Base-by-base conservation (phyloP, 1,284 basidiomycete species). In the Neolentinus lepideus region DNA sequence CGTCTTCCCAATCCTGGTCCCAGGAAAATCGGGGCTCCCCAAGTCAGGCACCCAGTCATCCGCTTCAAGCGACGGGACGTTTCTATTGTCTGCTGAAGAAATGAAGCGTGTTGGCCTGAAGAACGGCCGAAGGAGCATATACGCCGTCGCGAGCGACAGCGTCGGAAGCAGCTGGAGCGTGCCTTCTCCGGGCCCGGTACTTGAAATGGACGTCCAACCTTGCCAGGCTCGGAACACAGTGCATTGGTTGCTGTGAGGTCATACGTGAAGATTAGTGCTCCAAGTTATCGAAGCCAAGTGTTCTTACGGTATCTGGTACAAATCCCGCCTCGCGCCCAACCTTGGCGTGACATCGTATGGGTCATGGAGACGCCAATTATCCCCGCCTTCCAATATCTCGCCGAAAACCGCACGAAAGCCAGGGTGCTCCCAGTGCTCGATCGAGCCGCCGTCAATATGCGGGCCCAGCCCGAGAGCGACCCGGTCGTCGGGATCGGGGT, bases 381-480 rank as follows among this genome's bases (percentile, higher is more conserved):
- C 71, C 10, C 74, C 66, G 69, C 57, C 1, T 91, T 65, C 52
- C 16, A 94, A 71, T 55, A 94, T 90, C 52, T 81, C 75, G 2
- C 69, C 68, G 66, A 87, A 93, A 60, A 82, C 85, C 2, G 71
- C 73, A 33, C 88, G 76, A 70, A 92, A 90, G 1, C 66, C 69
- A 3, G 77, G 69, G 63, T 94, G 90, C 67, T 94, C 90, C 92
- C 92, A 94, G 24, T 90, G 76, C 69, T 95, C 92, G 26, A 94
- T 85, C 0, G 80, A 71, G 1, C 90, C 92, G 0, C 85, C 85
- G 63, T 93, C 90, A 51, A 89, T 75, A 63, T 93, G 90, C 2
- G 89, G 83, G 0, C 85, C 88, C 2, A 92, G 71, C 0, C 73
- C 70, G 59, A 82, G 81, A 45, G 76, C 74, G 6, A 6, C 47